A percentile compares a stretch with the other conserved stretches of the same genome.
Conservation (phyloP, 305 asterid genomes). For the Solanum hybrid region DNA sequence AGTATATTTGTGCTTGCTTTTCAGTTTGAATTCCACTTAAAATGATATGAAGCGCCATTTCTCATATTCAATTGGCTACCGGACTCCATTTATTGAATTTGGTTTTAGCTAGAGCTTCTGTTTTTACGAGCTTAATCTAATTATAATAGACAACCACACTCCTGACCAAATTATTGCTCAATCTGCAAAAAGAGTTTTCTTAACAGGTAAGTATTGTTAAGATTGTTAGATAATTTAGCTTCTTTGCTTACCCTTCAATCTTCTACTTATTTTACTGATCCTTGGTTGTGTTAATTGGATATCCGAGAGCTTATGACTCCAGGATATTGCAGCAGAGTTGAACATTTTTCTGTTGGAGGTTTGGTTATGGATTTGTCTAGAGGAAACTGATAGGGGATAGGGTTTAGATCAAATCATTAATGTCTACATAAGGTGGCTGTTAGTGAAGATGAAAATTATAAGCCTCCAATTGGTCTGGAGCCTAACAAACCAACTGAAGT, state of each 20-base stretch:
- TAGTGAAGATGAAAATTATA: conserved; percentile 55
- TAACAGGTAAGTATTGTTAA: conserved; percentile 20
- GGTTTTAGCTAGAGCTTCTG: neutral
- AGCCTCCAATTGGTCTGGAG: conserved; percentile 61
- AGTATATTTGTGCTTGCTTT: neutral
- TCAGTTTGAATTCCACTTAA: neutral
- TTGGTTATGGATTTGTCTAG: conserved; percentile 51
- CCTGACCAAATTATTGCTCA: conserved; percentile 16
- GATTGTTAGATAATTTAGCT: conserved; percentile 18
- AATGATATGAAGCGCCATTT: neutral
- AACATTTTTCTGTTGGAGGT: conserved; percentile 29
- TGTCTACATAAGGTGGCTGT: conserved; percentile 43
- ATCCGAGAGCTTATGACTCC: conserved; percentile 40
- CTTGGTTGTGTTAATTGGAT: conserved; percentile 7
- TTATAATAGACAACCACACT: neutral
- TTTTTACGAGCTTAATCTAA: neutral
- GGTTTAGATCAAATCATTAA: conserved; percentile 51
- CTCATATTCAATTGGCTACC: neutral
- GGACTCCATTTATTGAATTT: neutral
- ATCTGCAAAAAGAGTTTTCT: conserved; percentile 44
- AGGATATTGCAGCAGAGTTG: conserved; percentile 27
- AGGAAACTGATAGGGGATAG: conserved; percentile 63
- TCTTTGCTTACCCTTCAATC: conserved; percentile 39
- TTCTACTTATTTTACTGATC: conserved; percentile 51
- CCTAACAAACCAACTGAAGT: conserved; percentile 84